phyloP scores from a whole-genome alignment of 345 rosid species.

The Camelina neglecta region DNA sequence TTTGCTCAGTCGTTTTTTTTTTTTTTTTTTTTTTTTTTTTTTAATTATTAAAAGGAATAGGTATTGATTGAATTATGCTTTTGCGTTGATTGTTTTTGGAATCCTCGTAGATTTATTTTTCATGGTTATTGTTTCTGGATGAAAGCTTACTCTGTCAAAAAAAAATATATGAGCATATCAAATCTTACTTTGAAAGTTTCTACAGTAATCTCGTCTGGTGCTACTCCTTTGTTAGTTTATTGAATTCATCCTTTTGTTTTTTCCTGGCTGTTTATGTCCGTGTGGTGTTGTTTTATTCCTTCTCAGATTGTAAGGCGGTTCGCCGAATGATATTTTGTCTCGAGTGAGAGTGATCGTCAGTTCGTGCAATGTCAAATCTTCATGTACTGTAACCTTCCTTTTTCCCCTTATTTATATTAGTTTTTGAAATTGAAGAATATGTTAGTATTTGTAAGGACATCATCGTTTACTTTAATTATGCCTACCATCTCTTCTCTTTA shows the following conservation, averaged over 20 bases:
- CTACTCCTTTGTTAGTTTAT: background rate
- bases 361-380: slow-evolving; percentile 83
- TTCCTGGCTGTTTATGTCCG: slow-evolving; percentile 45
- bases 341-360: slow-evolving; percentile 51
- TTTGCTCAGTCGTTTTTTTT: background rate
- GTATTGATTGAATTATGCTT: background rate
- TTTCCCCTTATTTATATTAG: background rate
- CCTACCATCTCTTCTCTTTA: background rate
- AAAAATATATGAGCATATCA: background rate
- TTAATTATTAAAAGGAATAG: background rate
- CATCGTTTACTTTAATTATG: background rate
- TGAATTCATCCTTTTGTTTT: slow-evolving; percentile 31
- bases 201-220: background rate
- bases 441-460: background rate
- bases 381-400: slow-evolving; percentile 58
- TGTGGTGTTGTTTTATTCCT: slow-evolving; percentile 38
- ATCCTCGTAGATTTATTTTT: slow-evolving; percentile 3
- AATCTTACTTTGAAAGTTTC: slow-evolving; percentile 15
- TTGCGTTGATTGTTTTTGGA: background rate
- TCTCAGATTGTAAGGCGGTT: slow-evolving; percentile 50
- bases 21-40: no score
- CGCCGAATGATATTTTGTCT: slow-evolving; percentile 67
- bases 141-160: background rate
- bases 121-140: slow-evolving; percentile 7
- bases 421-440: background rate